Conservation (phyloP, 2,329 filamentous ascomycete genomes). For the Onygenales sp. region DNA sequence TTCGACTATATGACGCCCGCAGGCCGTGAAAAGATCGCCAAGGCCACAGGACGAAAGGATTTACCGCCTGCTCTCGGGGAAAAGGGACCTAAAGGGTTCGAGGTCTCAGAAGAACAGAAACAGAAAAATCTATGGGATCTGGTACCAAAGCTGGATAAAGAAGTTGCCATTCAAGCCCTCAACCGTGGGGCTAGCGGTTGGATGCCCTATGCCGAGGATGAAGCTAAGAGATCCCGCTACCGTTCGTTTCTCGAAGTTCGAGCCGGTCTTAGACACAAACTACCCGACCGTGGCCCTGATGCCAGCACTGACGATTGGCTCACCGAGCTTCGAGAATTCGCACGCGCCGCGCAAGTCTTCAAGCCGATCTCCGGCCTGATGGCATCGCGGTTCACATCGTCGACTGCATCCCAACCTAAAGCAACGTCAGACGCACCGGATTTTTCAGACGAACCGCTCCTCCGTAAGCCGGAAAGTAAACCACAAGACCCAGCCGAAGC, state of each 20-base stretch:
- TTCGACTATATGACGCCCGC: conserved; percentile 83
- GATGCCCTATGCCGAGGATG: conserved; percentile 78
- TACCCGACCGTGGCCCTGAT: conserved; percentile 47
- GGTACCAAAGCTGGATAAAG: conserved; percentile 56
- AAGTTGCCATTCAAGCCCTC: conserved; percentile 59
- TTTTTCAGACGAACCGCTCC: conserved; percentile 24
- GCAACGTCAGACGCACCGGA: conserved; percentile 28
- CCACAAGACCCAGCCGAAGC: conserved; percentile 69
- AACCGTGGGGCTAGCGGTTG: conserved; percentile 56
- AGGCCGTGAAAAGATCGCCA: conserved; percentile 65
- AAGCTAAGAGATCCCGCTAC: conserved; percentile 71
- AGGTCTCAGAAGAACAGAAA: conserved; percentile 54
- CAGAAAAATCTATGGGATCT: conserved; percentile 49
- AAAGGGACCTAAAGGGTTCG: conserved; percentile 54
- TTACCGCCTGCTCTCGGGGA: conserved; percentile 72
- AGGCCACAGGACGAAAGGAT: conserved; percentile 63
- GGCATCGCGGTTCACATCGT: conserved; percentile 83
- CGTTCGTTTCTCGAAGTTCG: conserved; percentile 69
- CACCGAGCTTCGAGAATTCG: conserved; percentile 71
- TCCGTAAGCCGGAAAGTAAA: conserved; percentile 45
- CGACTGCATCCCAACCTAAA: conserved; percentile 19
- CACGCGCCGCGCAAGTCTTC: conserved; percentile 67
- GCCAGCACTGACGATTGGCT: conserved; percentile 63
- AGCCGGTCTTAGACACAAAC: conserved; percentile 50
- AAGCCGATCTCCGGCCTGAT: conserved; percentile 86